phyloP scores from a whole-genome alignment of 148 eudicot genomes.

The Salicornia ramosissima region DNA sequence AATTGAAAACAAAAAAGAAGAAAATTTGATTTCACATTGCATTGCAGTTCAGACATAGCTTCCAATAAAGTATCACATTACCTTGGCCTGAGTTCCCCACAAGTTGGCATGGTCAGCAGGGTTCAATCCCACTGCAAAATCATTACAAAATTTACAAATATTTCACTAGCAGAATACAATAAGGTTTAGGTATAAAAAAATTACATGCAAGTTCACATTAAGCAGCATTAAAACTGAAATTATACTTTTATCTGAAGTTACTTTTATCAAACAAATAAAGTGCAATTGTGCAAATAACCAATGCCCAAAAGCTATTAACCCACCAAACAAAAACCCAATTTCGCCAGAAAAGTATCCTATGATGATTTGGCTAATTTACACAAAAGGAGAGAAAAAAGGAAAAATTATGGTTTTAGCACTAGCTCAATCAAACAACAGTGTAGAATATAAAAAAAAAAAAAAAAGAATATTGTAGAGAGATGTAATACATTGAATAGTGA shows the following conservation, averaged over 20 bases:
- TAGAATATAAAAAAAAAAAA: background rate
- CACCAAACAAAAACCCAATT: background rate
- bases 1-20: background rate
- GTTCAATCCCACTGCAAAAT: constrained; percentile 10
- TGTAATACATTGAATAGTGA: background rate
- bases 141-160: background rate
- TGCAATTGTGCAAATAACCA: constrained; percentile 7
- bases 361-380: background rate
- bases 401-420: background rate
- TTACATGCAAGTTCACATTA: background rate
- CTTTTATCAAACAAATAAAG: constrained; percentile 14
- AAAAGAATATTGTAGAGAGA: background rate
- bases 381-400: background rate
- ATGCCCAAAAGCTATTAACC: background rate
- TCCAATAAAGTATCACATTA: background rate
- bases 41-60: background rate
- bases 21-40: background rate
- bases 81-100: constrained; percentile 25
- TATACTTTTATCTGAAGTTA: background rate
- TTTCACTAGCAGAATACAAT: background rate
- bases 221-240: constrained; percentile 6
- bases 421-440: background rate
- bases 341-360: background rate
- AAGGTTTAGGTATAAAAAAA: background rate
- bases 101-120: constrained; percentile 20